phyloP scores from a whole-genome alignment of 331 rosid genomes.

The Pyracantha coccinea region DNA sequence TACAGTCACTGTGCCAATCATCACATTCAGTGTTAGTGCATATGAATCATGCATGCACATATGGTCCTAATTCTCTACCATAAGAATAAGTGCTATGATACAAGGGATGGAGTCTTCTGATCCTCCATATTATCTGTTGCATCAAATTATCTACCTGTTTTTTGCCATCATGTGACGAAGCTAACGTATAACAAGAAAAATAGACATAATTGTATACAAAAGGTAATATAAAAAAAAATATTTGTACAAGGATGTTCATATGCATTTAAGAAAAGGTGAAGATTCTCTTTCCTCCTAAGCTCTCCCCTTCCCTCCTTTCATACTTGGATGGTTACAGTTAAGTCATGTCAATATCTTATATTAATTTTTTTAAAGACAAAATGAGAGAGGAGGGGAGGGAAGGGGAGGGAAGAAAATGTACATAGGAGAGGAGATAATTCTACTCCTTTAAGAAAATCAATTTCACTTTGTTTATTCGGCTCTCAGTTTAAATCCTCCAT shows the following conservation, averaged over 20 bases:
- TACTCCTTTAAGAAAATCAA: too few species aligned
- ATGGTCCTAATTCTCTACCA: neutral
- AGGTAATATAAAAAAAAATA: too few species aligned
- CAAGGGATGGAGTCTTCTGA: neutral
- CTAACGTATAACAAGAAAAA: neutral
- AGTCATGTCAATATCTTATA: too few species aligned
- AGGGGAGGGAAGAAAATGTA: too few species aligned
- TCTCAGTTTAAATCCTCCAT: too few species aligned
- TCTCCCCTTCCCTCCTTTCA: fast-evolving
- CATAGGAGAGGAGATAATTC: fast-evolving
- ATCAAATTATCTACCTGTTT: neutral
- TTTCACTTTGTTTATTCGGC: neutral
- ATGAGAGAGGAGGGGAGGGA: too few species aligned
- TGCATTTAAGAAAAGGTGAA: neutral
- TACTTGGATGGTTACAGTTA: too few species aligned
- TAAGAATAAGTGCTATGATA: neutral
- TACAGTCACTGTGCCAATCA: neutral
- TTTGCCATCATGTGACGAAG: neutral
- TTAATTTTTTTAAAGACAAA: too few species aligned
- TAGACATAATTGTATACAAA: too few species aligned
- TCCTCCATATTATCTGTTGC: neutral
- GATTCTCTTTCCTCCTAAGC: too few species aligned
- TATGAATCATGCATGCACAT: neutral
- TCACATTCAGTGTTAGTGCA: neutral
- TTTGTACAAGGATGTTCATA: neutral